Base-by-base conservation (phyloP, 164 flowering plant genomes). In the Piper longum region DNA sequence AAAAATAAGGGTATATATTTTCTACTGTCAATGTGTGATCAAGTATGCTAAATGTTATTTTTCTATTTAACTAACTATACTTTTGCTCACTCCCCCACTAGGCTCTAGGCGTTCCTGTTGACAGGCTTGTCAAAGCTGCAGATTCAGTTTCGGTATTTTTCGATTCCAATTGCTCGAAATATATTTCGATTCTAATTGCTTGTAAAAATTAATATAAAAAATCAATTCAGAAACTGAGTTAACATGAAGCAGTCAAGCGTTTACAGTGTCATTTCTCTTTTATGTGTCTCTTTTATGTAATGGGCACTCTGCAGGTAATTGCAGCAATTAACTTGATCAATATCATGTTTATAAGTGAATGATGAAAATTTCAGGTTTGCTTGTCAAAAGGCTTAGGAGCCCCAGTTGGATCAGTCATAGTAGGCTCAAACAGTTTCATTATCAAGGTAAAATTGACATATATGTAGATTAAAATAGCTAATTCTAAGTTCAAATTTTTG, bases 311-410 rank as follows among this genome's bases (percentile, higher is more conserved):
- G 36, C 36, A 48, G 52, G 3, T 14, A 48, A 9, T 14, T 14
- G 14, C 12, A 9, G 52, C 52, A 48, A 3, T 48, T 5, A 48
- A 12, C 52, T 48, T 9, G 14, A 9, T 48, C 11, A 44, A 5
- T 44, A 5, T 9, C 36, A 9, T 44, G 48, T 48, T 48, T 9
- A 48, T 48, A 9, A 9, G 9, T 48, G 14, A 48, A 26, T 48
- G 8, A 48, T 48, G 12, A 48, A 16, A 57, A 42, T 67, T 60
- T 19, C 72, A 92, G 98, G 80, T 89, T 6, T 92, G 98, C 70
- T 71, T 92, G 54, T 92, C 98, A 1, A 92, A 89, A 84, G 98
- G 98, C 45, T 67, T 92, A 60, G 98, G 98, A 60, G 96, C 98
- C 69, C 96, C 96, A 58, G 85, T 85, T 68, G 98, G 98, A 58